A percentile compares a stretch with the other conserved stretches of the same genome.
Conservation (phyloP, 2,329 filamentous ascomycete genomes). For the Diaporthe citri region DNA sequence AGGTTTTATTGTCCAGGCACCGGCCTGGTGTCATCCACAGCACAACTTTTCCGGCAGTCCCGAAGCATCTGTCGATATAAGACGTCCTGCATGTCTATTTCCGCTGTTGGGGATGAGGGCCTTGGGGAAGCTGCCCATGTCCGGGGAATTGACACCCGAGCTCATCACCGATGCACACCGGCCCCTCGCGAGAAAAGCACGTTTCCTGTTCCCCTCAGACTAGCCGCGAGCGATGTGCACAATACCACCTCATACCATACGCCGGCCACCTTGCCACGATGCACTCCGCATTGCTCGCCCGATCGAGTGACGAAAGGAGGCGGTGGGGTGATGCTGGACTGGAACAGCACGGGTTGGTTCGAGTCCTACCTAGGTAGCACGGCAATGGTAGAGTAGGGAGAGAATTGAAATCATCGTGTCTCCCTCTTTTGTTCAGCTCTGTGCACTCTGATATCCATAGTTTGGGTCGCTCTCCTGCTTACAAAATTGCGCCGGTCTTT, state of each 20-base stretch:
- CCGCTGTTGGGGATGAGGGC: background rate
- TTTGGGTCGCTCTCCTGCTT: background rate
- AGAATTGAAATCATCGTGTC: background rate
- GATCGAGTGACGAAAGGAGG: background rate
- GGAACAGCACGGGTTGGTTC: background rate
- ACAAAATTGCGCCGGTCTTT: background rate
- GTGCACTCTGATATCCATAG: background rate
- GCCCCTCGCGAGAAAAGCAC: background rate
- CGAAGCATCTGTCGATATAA: background rate
- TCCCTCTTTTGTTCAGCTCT: background rate
- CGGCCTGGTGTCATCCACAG: background rate
- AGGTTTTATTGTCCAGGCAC: background rate
- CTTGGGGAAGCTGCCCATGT: background rate
- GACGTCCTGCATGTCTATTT: background rate
- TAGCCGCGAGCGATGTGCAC: background rate
- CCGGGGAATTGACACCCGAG: conserved; percentile 32
- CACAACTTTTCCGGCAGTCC: background rate
- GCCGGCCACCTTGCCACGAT: background rate
- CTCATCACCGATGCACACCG: background rate
- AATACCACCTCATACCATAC: background rate
- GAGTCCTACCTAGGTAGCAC: background rate
- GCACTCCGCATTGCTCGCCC: conserved; percentile 30
- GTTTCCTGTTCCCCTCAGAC: background rate
- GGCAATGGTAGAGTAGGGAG: background rate
- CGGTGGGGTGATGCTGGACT: conserved; percentile 12